Evolutionary conservation across 1,139 yeast species (phyloP).

Genomic region (Scheffersomyces quercinus): DNA sequence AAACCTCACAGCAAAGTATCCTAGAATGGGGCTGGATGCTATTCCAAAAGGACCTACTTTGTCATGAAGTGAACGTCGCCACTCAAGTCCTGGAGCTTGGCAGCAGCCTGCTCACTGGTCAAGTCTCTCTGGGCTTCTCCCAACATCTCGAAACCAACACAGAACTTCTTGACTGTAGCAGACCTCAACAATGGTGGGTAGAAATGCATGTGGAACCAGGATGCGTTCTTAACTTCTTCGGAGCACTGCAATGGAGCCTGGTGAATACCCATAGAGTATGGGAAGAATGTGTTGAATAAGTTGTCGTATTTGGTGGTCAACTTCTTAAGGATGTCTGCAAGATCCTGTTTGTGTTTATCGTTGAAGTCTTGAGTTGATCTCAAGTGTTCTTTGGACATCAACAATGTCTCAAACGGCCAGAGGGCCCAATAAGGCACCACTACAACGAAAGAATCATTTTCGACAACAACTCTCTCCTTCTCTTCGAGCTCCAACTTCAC

Average conservation of each 20-base stretch:
- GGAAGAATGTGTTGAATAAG: constrained; percentile 67
- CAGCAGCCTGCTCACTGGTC: constrained; percentile 76
- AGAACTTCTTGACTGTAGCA: constrained; percentile 73
- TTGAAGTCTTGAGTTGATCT: constrained; percentile 53
- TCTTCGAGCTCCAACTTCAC: constrained; percentile 57
- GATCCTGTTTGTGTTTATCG: constrained; percentile 51
- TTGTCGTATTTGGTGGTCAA: constrained; percentile 73
- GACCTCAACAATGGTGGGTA: constrained; percentile 77
- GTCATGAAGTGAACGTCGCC: constrained; percentile 39
- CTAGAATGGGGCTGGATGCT: too few species aligned
- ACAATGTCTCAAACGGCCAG: constrained; percentile 78
- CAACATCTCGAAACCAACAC: constrained; percentile 77
- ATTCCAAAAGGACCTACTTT: neutral
- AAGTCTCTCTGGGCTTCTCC: constrained; percentile 81
- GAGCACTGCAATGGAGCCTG: constrained; percentile 60
- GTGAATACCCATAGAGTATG: constrained; percentile 81
- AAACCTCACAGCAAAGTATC: too few species aligned
- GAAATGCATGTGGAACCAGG: constrained; percentile 78
- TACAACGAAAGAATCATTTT: constrained; percentile 65
- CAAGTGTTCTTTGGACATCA: constrained; percentile 57
- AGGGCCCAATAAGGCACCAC: constrained; percentile 83
- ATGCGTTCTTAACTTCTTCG: constrained; percentile 36
- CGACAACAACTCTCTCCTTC: constrained; percentile 53
- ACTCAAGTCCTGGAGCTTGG: constrained; percentile 48
- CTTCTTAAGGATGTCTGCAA: constrained; percentile 55